Evolutionary conservation across 805 yeast species (phyloP).

Genomic region (Pichia paraexigua): DNA sequence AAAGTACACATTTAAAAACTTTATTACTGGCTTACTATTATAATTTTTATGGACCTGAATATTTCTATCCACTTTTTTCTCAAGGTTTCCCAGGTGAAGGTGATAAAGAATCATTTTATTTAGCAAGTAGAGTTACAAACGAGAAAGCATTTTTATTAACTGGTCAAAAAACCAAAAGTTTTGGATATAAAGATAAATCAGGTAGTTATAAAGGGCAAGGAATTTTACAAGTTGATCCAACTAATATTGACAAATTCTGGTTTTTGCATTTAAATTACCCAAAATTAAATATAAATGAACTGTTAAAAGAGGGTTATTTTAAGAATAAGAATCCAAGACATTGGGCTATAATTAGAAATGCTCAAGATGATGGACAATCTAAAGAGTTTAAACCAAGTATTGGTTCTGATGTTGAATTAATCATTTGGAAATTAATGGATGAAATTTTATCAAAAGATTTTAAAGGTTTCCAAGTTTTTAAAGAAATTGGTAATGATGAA

Average conservation of each 20-base stretch:
- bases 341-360: constrained; percentile 25
- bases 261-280: constrained; percentile 29
- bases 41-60: constrained; percentile 57
- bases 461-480: constrained; percentile 21
- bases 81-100: constrained; percentile 77
- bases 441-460: constrained; percentile 20
- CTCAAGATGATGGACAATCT: constrained; percentile 19
- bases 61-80: constrained; percentile 58
- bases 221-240: constrained; percentile 26
- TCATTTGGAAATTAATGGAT: constrained; percentile 20
- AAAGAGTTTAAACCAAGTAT: constrained; percentile 10
- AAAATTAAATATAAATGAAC: constrained; percentile 19
- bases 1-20: constrained; percentile 49
- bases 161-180: constrained; percentile 25
- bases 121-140: constrained; percentile 47
- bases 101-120: constrained; percentile 68
- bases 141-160: constrained; percentile 23
- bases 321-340: constrained; percentile 16
- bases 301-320: constrained; percentile 15
- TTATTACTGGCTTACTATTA: constrained; percentile 55
- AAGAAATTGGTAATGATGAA: constrained; percentile 20
- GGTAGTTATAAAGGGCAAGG: constrained; percentile 25
- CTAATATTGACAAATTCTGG: constrained; percentile 16
- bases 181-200: constrained; percentile 22
- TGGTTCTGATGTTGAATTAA: constrained; percentile 22